These are phyloP conservation scores for Colletotrichum echinochloae DNA, from an alignment of 2,329 filamentous ascomycete genomes.

Conservation along the genomic window DNA sequence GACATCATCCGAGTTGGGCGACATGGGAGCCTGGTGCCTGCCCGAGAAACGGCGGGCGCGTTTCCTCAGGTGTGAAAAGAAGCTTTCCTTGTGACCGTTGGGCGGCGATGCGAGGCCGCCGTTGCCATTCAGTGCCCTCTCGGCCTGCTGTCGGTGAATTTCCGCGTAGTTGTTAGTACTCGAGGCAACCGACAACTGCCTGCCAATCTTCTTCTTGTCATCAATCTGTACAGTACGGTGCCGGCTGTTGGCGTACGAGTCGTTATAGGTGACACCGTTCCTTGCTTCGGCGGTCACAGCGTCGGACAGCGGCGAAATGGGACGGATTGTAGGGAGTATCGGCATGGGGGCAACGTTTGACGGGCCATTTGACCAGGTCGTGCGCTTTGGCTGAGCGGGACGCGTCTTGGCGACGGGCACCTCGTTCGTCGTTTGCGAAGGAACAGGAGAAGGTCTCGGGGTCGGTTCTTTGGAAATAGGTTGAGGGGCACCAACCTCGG, in stretches of 20 bases:
- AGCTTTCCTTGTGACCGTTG: constrained; percentile 89
- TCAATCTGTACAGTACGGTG: constrained; percentile 52
- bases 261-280: constrained; percentile 66
- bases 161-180: constrained; percentile 94
- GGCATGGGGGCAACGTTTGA: constrained; percentile 90
- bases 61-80: constrained; percentile 97
- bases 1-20: constrained; percentile 84
- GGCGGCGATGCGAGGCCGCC: constrained; percentile 81
- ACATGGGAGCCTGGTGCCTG: constrained; percentile 84
- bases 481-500: constrained; percentile 67
- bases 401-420: constrained; percentile 57
- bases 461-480: constrained; percentile 61
- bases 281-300: constrained; percentile 90
- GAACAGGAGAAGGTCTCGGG: constrained; percentile 59
- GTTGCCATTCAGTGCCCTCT: constrained; percentile 88
- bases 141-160: constrained; percentile 88
- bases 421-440: constrained; percentile 56
- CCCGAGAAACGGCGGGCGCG: constrained; percentile 92
- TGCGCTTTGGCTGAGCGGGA: constrained; percentile 79
- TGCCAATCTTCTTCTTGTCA: constrained; percentile 91
- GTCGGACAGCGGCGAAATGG: constrained; percentile 96
- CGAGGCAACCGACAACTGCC: constrained; percentile 92
- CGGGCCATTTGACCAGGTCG: constrained; percentile 90
- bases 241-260: constrained; percentile 53
- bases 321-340: constrained; percentile 92